Base-by-base conservation (phyloP, 2,329 filamentous ascomycete species). In the Apiospora pterosperma region DNA sequence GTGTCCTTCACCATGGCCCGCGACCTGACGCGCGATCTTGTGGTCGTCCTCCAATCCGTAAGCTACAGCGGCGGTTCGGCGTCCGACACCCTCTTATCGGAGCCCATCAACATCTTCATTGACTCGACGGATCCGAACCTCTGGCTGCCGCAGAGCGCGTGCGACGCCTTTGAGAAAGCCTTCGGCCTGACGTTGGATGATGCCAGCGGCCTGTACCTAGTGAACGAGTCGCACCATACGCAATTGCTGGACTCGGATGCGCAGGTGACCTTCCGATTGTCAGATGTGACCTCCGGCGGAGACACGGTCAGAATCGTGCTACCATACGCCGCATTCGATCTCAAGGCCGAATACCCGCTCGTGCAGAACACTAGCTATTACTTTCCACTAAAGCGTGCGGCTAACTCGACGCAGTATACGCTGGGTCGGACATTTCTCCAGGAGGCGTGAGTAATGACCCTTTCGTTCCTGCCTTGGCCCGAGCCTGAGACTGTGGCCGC, bases 21-120 rank as follows among this genome's bases (percentile, higher is more conserved):
- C 14, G 72, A 76, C 39, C 42, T 74, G 38, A 76, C 72, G 12
- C 73, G 76, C 1, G 77, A 80, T 48, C 67, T 81, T 2, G 76
- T 77, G 0, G 76, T 79, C 34, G 69, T 69, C 34, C 70, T 81
- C n/a, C 77, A 78, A 62, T 76, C 77, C 16, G 77, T 80, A 21
- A 71, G 74, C 48, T 77, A 77, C 63, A 77, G 48, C 28, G 48
- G 74, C 66, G 76, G 76, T 38, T 70, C 72, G 2, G 71, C 67
- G 12, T 72, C 74, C 14, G 64, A 70, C 4, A 76, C 74, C 39
- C 71, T 77, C 1, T 72, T 79, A 11, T 67, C 73, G 8, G 69
- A 71, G 5, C 67, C 78, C 7, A 77, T 80, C 64, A 62, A 74
- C 58, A 75, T 77, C 58, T 75, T 72, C 64, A 76, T 77, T 31